A percentile compares a stretch with the other conserved stretches of the same genome.
Conservation (phyloP, 495 filamentous ascomycete genomes). For the Cudoniella acicularis region DNA sequence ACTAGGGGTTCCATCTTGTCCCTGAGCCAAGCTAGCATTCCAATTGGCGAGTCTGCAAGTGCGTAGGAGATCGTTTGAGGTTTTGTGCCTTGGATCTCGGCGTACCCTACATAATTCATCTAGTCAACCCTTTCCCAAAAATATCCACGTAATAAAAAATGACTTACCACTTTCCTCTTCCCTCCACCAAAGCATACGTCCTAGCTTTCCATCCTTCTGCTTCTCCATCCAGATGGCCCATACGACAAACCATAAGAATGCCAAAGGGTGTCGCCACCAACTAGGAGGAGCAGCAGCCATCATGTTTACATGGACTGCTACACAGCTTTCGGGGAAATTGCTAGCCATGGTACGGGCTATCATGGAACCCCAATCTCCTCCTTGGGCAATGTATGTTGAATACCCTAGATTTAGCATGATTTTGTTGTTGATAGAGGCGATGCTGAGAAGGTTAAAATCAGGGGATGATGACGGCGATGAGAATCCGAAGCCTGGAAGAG, state of each 20-base stretch:
- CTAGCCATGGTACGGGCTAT: slow-evolving; percentile 55
- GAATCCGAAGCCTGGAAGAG: slow-evolving; percentile 67
- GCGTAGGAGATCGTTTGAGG: slow-evolving; percentile 59
- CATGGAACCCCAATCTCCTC: slow-evolving; percentile 66
- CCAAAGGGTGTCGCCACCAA: slow-evolving; percentile 13
- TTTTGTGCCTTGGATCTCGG: slow-evolving; percentile 43
- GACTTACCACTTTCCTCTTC: slow-evolving; percentile 8
- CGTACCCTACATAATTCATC: slow-evolving; percentile 6
- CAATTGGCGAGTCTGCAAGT: slow-evolving; percentile 58
- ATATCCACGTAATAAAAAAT: background rate
- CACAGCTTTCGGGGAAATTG: slow-evolving; percentile 50
- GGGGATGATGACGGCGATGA: slow-evolving; percentile 26
- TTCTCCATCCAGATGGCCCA: slow-evolving; percentile 15
- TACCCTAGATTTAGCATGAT: slow-evolving; percentile 67
- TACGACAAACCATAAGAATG: slow-evolving; percentile 4
- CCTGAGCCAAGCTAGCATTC: slow-evolving; percentile 61
- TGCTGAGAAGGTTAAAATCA: slow-evolving; percentile 55
- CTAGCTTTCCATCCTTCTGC: slow-evolving; percentile 3
- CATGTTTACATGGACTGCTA: slow-evolving; percentile 52
- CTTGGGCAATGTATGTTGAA: slow-evolving; percentile 61
- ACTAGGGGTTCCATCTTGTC: slow-evolving; percentile 62
- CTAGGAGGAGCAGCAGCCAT: background rate
- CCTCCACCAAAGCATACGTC: slow-evolving; percentile 30
- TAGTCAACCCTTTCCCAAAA: background rate
- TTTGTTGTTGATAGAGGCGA: slow-evolving; percentile 53